Evolutionary conservation across 495 filamentous ascomycete genomes (phyloP), one percentile per base, ranked within the genome.

Genomic region (Daldinia bambusicola): DNA sequence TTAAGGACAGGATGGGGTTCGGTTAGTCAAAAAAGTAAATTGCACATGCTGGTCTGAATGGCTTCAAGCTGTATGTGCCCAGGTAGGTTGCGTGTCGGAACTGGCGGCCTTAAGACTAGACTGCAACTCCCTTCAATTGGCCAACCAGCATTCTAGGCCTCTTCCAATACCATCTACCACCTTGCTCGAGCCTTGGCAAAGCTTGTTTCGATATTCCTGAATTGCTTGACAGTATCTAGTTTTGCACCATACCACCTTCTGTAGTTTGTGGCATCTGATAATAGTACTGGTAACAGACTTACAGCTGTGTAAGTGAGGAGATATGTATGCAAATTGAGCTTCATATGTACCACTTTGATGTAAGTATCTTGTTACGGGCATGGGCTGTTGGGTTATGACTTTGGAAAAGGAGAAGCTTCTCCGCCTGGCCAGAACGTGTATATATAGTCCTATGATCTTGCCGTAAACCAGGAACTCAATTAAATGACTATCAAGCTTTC

Each of bases 71-170:
- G 63, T 82, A 86, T 26, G 26, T 26, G 3, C 26, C 26, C 3
- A 26, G 7, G 77, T 55, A 70, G 87, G 84, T 32, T 79, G 67
- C 12, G 87, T 77, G 40, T 80, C 71, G 6, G 79, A 74, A 5
- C 80, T 83, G 13, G 56, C 56, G 1, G 71, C 61, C 71, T 83
- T 56, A 87, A 53, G 5, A 79, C 83, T 82, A 72, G 85, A 79
- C 38, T 84, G 78, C 30, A 82, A 80, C 52, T 8, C 83, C 72
- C 55, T 84, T 84, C 60, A 86, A 71, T 63, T 52, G 51, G 58
- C 51, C 51, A 69, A 63, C 63, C 48, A 67, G n/a, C 61, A 51
- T 13, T 16, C 56, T 50, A 32, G 50, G 7, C 34, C 41, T 56
- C 55, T 32, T 14, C 20, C 40, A 32, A 66, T 57, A 22, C 40